Evolutionary conservation across 2,329 filamentous ascomycete species (phyloP).

Genomic region (Alternaria conjuncta): DNA sequence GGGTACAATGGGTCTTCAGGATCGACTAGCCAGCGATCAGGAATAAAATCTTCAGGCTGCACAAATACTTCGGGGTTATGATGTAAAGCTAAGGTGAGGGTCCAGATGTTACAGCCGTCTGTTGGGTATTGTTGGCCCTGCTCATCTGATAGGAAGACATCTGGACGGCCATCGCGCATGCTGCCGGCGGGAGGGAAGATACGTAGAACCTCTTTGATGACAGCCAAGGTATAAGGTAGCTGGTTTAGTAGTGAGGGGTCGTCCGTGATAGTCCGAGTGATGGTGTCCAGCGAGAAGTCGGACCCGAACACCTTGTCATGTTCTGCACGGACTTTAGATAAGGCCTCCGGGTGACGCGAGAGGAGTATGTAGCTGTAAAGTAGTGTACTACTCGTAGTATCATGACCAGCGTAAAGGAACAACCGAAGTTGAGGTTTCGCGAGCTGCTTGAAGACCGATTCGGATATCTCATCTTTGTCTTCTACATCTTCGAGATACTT

Average conservation of each 20-base stretch:
- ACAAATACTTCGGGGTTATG: conserved; percentile 23
- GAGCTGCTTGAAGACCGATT: conserved; percentile 19
- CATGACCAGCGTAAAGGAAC: conserved; percentile 43
- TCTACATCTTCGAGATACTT: conserved; percentile 2
- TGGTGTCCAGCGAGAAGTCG: conserved; percentile 7
- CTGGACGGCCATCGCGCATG: conserved; percentile 4
- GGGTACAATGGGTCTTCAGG: conserved; percentile 13
- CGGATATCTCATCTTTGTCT: conserved; percentile 8
- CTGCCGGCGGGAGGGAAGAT: conserved; percentile 44
- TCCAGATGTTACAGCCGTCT: conserved; percentile 2
- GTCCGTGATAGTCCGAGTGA: not conserved
- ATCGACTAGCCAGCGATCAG: conserved; percentile 29
- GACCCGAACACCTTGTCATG: conserved; percentile 36
- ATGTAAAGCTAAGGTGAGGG: conserved; percentile 19
- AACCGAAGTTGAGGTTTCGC: conserved; percentile 34
- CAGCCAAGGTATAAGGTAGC: conserved; percentile 35
- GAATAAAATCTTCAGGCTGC: conserved; percentile 21
- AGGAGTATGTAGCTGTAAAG: conserved; percentile 32
- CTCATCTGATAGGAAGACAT: conserved; percentile 7
- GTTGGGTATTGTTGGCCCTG: conserved; percentile 17
- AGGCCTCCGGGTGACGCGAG: conserved; percentile 24
- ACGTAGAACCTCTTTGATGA: conserved; percentile 46
- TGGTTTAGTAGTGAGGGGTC: conserved; percentile 34
- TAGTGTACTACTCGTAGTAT: conserved; percentile 36
- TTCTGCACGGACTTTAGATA: conserved; percentile 35